Evolutionary conservation across 2,329 filamentous ascomycete species (phyloP).

Genomic region (Ceratocystis ficicola): DNA sequence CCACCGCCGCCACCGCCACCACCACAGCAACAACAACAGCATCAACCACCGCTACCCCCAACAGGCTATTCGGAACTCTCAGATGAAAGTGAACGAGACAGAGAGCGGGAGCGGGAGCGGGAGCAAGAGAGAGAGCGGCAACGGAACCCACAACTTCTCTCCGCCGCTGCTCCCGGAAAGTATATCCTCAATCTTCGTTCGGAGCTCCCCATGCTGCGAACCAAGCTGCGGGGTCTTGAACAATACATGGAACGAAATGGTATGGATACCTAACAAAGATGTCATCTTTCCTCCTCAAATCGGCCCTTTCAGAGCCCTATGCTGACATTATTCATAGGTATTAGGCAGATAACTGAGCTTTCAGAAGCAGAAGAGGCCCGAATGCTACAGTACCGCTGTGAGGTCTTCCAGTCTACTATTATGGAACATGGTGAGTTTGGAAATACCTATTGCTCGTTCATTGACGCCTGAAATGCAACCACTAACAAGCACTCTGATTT

Average conservation of each 20-base stretch:
- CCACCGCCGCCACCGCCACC: background rate
- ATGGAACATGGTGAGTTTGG: slow-evolving; percentile 36
- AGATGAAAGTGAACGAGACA: slow-evolving; percentile 27
- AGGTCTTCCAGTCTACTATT: slow-evolving; percentile 44
- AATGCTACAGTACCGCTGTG: slow-evolving; percentile 45
- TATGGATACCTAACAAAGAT: slow-evolving; percentile 28
- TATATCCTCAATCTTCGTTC: slow-evolving; percentile 22
- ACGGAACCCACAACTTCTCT: slow-evolving; percentile 23
- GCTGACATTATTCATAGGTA: slow-evolving; percentile 2
- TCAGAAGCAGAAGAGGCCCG: slow-evolving; percentile 47
- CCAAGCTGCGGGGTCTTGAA: slow-evolving; percentile 42
- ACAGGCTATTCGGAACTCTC: background rate
- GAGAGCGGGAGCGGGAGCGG: slow-evolving; percentile 32
- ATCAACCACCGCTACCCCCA: background rate
- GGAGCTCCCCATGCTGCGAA: slow-evolving; percentile 44
- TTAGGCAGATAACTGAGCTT: slow-evolving; percentile 32
- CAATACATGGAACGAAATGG: slow-evolving; percentile 39
- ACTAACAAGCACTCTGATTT: background rate
- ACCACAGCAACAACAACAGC: background rate
- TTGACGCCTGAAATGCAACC: background rate
- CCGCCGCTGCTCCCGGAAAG: slow-evolving; percentile 24
- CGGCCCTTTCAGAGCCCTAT: background rate
- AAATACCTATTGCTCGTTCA: background rate
- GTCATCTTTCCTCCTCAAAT: slow-evolving; percentile 27
- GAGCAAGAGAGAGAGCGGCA: slow-evolving; percentile 36